Evolutionary conservation across 2,329 filamentous ascomycete genomes (phyloP), one percentile per base, ranked within the genome.

Genomic region (Hypoxylon sp.): DNA sequence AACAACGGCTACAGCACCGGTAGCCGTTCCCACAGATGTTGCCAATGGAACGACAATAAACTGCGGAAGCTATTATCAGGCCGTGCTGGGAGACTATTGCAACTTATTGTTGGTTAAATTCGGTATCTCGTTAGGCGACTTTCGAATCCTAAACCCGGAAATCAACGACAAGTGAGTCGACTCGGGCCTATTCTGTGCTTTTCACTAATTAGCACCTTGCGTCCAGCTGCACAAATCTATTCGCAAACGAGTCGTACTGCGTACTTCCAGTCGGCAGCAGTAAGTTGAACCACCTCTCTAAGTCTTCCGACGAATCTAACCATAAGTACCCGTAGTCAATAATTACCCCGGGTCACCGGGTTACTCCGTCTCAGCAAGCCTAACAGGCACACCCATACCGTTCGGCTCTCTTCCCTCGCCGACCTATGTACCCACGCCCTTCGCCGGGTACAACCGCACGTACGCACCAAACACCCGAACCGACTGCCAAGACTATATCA

Each of bases 11-110:
- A 56, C 70, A 24, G 76, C 76, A 1, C 75, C 75, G 2, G 71
- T 77, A 44, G 52, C 51, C 4, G 14, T n/a, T 8, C 51, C 51
- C 3, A 54, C 51, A 2, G 51, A 54, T 19, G 19, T 42, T 3
- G 51, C 51, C 72, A n/a, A 62, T 3, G 73, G 71, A 2, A 68
- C 74, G 0, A 76, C 68, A 19, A 55, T 46, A 0, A 44, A 70
- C 4, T 81, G 78, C 58, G 78, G 72, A 24, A 54, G 51, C 13
- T 81, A 68, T 52, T 80, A 81, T 62, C 19, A 72, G 17, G 76
- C 74, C 1, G 9, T 70, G 33, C 33, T 63, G 1, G 79, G 77
- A 10, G 80, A 82, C 57, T 79, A 78, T 62, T 81, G 79, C 59
- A 77, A 78, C 61, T 53, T 76, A 29, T 57, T 81, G 2, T 62